Evolutionary conservation across 176 grass and related monocot species (phyloP).

Genomic region (Stipa capillata): DNA sequence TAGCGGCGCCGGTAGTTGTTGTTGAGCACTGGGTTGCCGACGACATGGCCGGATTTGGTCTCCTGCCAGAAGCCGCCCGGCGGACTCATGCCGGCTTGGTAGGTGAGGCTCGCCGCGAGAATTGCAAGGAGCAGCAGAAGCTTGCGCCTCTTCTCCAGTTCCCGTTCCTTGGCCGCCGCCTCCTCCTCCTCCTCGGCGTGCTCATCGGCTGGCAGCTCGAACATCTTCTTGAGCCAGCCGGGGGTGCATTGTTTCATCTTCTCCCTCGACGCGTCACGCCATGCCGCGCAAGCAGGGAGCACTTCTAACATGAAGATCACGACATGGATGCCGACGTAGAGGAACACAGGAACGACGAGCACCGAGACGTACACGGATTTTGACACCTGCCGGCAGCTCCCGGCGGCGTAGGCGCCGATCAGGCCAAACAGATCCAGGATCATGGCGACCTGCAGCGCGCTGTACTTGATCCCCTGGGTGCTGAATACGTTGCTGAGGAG

Average conservation of each 20-base stretch:
- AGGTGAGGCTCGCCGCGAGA: slow-evolving; percentile 7
- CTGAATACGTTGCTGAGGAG: slow-evolving; percentile 20
- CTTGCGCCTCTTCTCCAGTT: background rate
- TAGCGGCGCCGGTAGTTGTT: background rate
- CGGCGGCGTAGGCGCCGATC: background rate
- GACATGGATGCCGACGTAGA: slow-evolving; percentile 7
- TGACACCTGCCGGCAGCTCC: background rate
- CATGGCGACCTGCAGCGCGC: slow-evolving; percentile 1
- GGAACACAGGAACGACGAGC: background rate
- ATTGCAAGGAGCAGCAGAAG: slow-evolving; percentile 4
- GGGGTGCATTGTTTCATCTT: background rate
- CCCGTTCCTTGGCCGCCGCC: no score
- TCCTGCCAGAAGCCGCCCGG: slow-evolving; percentile 16
- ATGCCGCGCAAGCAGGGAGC: no score
- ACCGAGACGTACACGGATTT: slow-evolving; percentile 17
- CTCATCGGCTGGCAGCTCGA: background rate
- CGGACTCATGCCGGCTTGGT: slow-evolving; percentile 16
- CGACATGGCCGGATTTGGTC: background rate
- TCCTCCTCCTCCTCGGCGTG: no score
- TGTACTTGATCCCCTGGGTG: background rate
- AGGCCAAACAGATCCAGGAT: slow-evolving; percentile 15
- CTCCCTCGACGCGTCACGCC: background rate
- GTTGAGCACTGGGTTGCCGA: slow-evolving; percentile 5
- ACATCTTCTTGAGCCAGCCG: background rate
- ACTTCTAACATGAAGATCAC: background rate